Percentiles rank a stretch among this genome's conserved stretches.
Evolutionary conservation across 2,329 filamentous ascomycete species (phyloP).

Genomic region (Apiospora marii): DNA sequence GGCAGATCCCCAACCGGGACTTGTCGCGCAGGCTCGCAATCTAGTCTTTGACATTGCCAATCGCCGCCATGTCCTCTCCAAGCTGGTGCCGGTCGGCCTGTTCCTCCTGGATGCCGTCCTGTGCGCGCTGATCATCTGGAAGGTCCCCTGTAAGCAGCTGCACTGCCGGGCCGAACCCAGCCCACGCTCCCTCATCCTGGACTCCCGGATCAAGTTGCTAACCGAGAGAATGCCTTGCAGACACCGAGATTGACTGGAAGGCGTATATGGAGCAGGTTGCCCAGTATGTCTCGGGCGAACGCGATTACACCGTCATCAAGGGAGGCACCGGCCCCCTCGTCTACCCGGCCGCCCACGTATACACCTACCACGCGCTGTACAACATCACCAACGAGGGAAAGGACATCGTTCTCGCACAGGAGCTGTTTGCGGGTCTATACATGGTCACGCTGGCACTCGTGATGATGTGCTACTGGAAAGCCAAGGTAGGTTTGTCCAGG

Average conservation of each 20-base stretch:
- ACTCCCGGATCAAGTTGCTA: background rate
- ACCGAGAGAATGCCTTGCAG: constrained; percentile 45
- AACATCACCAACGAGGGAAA: constrained; percentile 77
- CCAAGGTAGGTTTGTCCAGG: constrained; percentile 61
- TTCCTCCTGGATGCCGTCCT: constrained; percentile 75
- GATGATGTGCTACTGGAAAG: constrained; percentile 80
- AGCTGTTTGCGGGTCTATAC: constrained; percentile 83
- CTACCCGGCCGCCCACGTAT: constrained; percentile 93
- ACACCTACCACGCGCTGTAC: constrained; percentile 85
- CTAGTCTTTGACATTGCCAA: constrained; percentile 53
- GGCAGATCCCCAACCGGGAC: constrained; percentile 30
- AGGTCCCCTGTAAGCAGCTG: constrained; percentile 75
- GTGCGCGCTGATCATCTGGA: constrained; percentile 79
- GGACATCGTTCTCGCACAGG: constrained; percentile 82
- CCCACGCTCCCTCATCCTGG: no score
- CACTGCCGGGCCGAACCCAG: background rate
- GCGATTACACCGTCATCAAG: constrained; percentile 85
- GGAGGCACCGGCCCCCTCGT: constrained; percentile 93
- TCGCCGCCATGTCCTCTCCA: constrained; percentile 58
- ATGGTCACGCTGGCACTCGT: constrained; percentile 78
- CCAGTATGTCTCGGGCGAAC: constrained; percentile 82
- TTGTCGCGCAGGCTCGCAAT: constrained; percentile 39
- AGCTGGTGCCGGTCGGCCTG: constrained; percentile 65
- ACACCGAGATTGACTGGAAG: constrained; percentile 98
- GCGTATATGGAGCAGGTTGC: constrained; percentile 95